Base-by-base conservation (phyloP, 495 filamentous ascomycete species). In the Chaetomium tenue region DNA sequence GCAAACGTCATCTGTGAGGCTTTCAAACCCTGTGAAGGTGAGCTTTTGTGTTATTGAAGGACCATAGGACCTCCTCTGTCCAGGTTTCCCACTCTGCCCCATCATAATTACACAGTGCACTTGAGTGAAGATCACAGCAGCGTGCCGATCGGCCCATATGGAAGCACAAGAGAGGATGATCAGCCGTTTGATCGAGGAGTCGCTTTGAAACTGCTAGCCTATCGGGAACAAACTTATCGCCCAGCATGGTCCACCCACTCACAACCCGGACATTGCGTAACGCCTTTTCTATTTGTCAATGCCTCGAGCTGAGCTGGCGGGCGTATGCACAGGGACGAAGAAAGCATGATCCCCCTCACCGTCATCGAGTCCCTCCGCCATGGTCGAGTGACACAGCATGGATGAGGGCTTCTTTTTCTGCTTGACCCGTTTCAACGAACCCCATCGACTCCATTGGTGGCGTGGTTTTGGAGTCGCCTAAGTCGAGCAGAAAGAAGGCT, bases 131-230 rank as follows among this genome's bases (percentile, higher is more conserved):
- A 37, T 37, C 33, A 15, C 40, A 44, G 40, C 40, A 37, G 33
- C 40, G 13, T 18, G 40, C 40, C 40, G 40, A 44, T 44, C 40
- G 18, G 40, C 40, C 13, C 40, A 44, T 44, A 9, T 11, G 11
- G 13, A 44, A 44, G 40, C 13, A 15, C 40, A 15, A 44, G 16
- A 4, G 16, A 44, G 40, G 40, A 15, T 18, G 40, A 44, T 44
- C 40, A 16, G 16, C 40, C 40, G 40, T 44, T 44, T 44, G 40
- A 44, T 15, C 40, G 40, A 44, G 15, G 13, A 5, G 40, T 44
- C 13, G 26, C 33, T 53, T 53, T 26, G 51, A 53, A 53, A 53
- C 51, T 18, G 25, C 51, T 26, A 23, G 26, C 51, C 51, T 53
- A 53, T 53, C 26, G 51, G 51, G 51, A 11, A 18, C 22, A 37